Evolutionary conservation across 139 green algal genomes (phyloP), one percentile per base, ranked within the genome.

Genomic region (Chlorella sp.): DNA sequence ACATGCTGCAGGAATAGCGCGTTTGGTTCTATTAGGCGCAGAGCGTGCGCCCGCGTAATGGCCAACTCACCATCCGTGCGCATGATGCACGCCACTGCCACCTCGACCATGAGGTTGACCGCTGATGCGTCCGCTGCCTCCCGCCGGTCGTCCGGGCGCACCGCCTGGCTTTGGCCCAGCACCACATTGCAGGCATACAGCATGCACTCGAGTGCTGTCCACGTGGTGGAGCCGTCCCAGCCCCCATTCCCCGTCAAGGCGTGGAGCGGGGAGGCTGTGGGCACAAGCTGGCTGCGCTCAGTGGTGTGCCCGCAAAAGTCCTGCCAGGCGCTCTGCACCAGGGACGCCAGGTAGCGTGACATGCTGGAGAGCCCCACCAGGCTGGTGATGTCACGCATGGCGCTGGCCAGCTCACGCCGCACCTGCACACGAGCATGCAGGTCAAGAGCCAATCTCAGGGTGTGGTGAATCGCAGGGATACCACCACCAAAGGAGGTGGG

Each of bases 171-270:
- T n/a, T 63, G 69, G 5, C 62, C 75, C 51, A 87, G 74, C 42
- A 89, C 75, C 51, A 91, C 75, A 65, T 91, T 92, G 6, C 84
- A 64, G 0, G 83, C 83, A 36, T 90, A 92, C 33, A 92, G 62
- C 5, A 62, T 69, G 35, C 76, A 82, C 75, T 92, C 87, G 22
- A 88, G 65, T 34, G 23, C 62, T 17, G 26, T 71, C 61, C 67
- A n/a, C n/a, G n/a, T n/a, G n/a, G n/a, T n/a, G n/a, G n/a, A n/a
- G n/a, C n/a, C n/a, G n/a, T n/a, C n/a, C n/a, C n/a, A n/a, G n/a
- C n/a, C n/a, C n/a, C n/a, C n/a, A n/a, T n/a, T n/a, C n/a, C n/a
- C n/a, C n/a, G n/a, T n/a, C n/a, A n/a, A 75, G n/a, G 2, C 30
- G 2, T 22, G 74, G 72, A 27, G 27, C 34, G 36, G 3, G 51